Base-by-base conservation (phyloP, 306 rosid species). In the Carpinus fangiana region DNA sequence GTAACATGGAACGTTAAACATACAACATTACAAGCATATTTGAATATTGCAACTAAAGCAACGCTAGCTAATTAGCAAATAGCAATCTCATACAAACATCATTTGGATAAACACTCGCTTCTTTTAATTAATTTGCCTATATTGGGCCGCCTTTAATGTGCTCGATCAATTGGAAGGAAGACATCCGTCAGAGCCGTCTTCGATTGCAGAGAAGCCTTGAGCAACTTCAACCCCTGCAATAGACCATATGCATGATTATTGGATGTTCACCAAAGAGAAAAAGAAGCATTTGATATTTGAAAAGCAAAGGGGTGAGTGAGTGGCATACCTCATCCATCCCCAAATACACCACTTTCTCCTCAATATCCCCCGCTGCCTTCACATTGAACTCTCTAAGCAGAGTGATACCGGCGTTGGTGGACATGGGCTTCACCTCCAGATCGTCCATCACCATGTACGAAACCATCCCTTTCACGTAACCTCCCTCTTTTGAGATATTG, bases 401-500 rank as follows among this genome's bases (percentile, higher is more conserved):
- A 0, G 80, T 2, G 2, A 82, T 52, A 12, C 65, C 13, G 0
- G 73, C 47, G 1, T 69, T 70, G 2, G 78, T 47, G 0, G 88
- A 81, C 75, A 79, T 34, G 0, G 90, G 86, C 28, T 62, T 73
- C 20, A 84, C 86, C 17, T 16, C 81, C 12, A 87, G 53, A 46
- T 86, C 74, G 62, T 87, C 87, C 82, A 72, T 81, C 6, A 86
- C 75, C 86, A 86, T 83, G 72, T 80, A 86, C 0, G 82, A 80
- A 1, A 71, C 87, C 5, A 64, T 7, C 7, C 68, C 89, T 59
- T 51, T 80, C 70, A 86, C 83, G 55, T 23, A 86, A 2, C 84
- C 80, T 51, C 62, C 72, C 28, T 7, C 77, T 0, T n/a, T 17
- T 0, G 8, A 12, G 14, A 6, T 9, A 46, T 17, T 65, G 12